Base-by-base conservation (phyloP, 139 green algal genomes). In the Nannochloris sp. region DNA sequence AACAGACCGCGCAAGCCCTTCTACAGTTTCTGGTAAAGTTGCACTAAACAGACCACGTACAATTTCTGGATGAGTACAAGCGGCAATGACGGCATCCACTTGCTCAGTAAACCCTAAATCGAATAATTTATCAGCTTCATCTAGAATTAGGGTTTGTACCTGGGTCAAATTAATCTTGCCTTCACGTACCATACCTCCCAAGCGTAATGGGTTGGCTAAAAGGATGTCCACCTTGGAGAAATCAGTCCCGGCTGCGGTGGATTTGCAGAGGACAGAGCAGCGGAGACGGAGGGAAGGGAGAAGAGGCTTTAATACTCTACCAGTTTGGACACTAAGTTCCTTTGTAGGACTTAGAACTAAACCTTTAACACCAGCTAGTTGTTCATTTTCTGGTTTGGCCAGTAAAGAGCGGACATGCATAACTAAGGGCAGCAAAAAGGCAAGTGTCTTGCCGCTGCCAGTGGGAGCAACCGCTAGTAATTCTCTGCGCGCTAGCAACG, bases 81-180 rank as follows among this genome's bases (percentile, higher is more conserved):
- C 91, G 13, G 81, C 79, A 15, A 97, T 70, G 35, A 96, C 64
- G 5, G 64, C 62, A 60, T 97, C 90, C 51, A 85, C 72, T 65
- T 96, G 87, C 69, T 88, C 74, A 33, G 95, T 78, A 68, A 97
- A 95, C 34, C 86, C 89, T 74, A 88, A 71, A 37, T 95, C 90
- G 65, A 98, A 91, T 35, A 98, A 87, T 73, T 95, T 95, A 83
- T 98, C 93, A 6, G 92, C 89, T 78, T 98, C 93, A 65, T 98
- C 93, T 45, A 98, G 59, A 27, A 98, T 76, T 14, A 98, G 64
- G 55, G 70, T 79, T 2, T 64, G 47, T n/a, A 74, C 61, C 24
- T 87, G 48, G 5, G 44, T 62, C 23, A 91, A 77, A 44, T 79
- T 65, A 33, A 91, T 61, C 54, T 71, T 37, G 27, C 61, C 56